A percentile compares a stretch with the other conserved stretches of the same genome.
phyloP scores from a whole-genome alignment of 2,329 filamentous ascomycete genomes.

The Nemania bipapillata region DNA sequence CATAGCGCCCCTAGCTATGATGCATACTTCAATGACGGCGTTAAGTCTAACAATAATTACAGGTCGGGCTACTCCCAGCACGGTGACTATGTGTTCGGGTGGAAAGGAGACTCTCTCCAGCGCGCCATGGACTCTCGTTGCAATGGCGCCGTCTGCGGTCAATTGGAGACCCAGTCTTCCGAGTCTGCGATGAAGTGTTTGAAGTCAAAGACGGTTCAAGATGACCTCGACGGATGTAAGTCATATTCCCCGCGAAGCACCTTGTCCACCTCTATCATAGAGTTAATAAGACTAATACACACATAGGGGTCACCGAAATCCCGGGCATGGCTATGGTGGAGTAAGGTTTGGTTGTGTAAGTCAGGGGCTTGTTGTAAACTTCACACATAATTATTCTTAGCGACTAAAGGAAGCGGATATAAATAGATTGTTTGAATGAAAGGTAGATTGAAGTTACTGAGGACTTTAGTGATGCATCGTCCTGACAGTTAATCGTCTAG shows the following conservation, averaged over 20 bases:
- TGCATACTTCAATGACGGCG: background rate
- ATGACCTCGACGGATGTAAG: conserved; percentile 50
- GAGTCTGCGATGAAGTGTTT: conserved; percentile 46
- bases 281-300: conserved; percentile 30
- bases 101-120: conserved; percentile 56
- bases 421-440: background rate
- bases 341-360: conserved; percentile 3
- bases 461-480: no score
- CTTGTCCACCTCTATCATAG: no score
- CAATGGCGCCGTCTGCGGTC: conserved; percentile 47
- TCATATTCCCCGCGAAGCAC: background rate
- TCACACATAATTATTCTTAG: background rate
- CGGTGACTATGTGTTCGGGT: conserved; percentile 58
- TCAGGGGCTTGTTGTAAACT: background rate
- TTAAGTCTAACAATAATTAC: conserved; percentile 5
- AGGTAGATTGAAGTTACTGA: no score
- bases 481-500: no score
- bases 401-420: background rate
- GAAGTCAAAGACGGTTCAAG: conserved; percentile 37
- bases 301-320: conserved; percentile 43
- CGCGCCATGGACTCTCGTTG: conserved; percentile 56
- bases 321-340: conserved; percentile 40
- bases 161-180: conserved; percentile 44
- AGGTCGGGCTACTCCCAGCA: conserved; percentile 48
- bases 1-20: no score